A percentile compares a stretch with the other conserved stretches of the same genome.
Conservation (phyloP, 202 grass and related monocot genomes). For the Alloteropsis angusta region DNA sequence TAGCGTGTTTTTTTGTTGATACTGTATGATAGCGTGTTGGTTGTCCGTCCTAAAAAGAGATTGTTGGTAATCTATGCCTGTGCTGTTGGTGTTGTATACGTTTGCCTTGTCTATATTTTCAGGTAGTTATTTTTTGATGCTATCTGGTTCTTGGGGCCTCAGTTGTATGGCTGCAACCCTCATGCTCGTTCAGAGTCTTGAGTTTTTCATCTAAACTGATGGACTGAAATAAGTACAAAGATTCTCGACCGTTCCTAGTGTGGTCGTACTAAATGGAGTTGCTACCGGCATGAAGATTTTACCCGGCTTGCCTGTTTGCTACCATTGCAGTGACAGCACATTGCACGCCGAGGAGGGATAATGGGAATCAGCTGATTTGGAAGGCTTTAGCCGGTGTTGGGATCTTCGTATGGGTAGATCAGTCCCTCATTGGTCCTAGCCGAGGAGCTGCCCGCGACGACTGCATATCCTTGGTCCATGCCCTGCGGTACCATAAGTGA, state of each 20-base stretch:
- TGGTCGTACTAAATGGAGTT: too few relatives aligned
- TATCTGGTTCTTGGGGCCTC: background rate
- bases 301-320: too few relatives aligned
- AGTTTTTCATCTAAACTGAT: background rate
- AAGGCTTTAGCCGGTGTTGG: too few relatives aligned
- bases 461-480: background rate
- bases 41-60: background rate
- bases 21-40: background rate
- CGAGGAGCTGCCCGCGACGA: rapidly evolving
- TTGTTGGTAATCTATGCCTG: background rate
- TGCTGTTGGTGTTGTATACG: background rate
- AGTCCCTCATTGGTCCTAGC: background rate
- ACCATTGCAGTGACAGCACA: too few relatives aligned
- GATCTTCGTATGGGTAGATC: too few relatives aligned
- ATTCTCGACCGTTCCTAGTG: too few relatives aligned
- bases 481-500: background rate
- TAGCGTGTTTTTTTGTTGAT: background rate
- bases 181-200: background rate
- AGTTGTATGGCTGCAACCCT: background rate
- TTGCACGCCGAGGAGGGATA: too few relatives aligned
- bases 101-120: background rate
- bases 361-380: too few relatives aligned
- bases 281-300: too few relatives aligned
- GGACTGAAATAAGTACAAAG: background rate
- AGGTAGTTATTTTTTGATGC: background rate